Percentiles rank a stretch among this genome's conserved stretches.
Evolutionary conservation across 192 early-diverging fungal species (phyloP).

Genomic region (Entrophospora sp.): DNA sequence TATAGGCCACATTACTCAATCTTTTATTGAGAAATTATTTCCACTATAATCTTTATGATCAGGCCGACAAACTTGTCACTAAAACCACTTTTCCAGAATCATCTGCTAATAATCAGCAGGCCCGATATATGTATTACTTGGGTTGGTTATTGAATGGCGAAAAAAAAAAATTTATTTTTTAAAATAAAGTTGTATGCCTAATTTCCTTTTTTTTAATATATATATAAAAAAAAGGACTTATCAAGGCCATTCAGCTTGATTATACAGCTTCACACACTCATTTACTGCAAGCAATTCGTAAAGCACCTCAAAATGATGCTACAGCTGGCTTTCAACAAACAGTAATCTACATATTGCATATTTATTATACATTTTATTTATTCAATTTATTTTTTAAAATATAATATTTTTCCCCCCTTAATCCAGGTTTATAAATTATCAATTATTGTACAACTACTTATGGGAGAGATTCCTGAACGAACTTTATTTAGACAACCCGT

Average conservation of each 20-base stretch:
- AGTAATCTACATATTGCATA: constrained; percentile 29
- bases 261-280: constrained; percentile 85
- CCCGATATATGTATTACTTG: constrained; percentile 92
- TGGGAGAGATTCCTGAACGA: constrained; percentile 98
- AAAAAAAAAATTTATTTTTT: too few relatives aligned
- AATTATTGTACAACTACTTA: constrained; percentile 95
- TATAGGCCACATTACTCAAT: constrained; percentile 78
- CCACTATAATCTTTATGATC: constrained; percentile 91
- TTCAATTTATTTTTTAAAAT: too few relatives aligned
- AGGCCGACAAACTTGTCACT: constrained; percentile 91
- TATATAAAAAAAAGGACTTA: too few relatives aligned
- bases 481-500: constrained; percentile 82
- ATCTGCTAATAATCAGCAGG: constrained; percentile 86
- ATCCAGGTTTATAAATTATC: too few relatives aligned
- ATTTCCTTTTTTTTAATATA: too few relatives aligned
- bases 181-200: too few relatives aligned
- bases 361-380: too few relatives aligned
- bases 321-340: constrained; percentile 94
- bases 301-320: constrained; percentile 77
- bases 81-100: constrained; percentile 84
- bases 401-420: too few relatives aligned
- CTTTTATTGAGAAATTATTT: too few relatives aligned
- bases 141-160: constrained; percentile 1
- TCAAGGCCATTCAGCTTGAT: constrained; percentile 94
- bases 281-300: constrained; percentile 88